Evolutionary conservation across 140 eudicot species (phyloP).

Genomic region (Cichorium intybus): DNA sequence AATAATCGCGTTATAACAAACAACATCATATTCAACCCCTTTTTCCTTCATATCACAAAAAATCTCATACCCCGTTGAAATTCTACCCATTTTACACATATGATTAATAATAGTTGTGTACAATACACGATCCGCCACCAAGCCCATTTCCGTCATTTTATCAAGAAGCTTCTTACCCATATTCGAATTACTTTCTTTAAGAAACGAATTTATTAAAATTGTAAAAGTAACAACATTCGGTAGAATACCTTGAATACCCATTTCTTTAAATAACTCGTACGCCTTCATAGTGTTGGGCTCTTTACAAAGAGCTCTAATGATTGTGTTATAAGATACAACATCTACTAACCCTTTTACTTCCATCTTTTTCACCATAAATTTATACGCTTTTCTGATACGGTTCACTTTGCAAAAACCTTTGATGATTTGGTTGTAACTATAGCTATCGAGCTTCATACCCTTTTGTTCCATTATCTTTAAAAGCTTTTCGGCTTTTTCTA

Average conservation of each 20-base stretch:
- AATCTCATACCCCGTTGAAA: slow-evolving; percentile 44
- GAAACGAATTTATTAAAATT: slow-evolving; percentile 72
- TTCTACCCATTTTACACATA: slow-evolving; percentile 62
- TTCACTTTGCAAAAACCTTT: slow-evolving; percentile 84
- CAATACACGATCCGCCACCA: slow-evolving; percentile 66
- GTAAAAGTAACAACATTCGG: slow-evolving; percentile 87
- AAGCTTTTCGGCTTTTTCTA: slow-evolving; percentile 76
- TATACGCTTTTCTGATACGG: slow-evolving; percentile 67
- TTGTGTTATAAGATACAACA: slow-evolving; percentile 88
- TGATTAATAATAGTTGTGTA: slow-evolving; percentile 73
- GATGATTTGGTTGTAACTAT: slow-evolving; percentile 80
- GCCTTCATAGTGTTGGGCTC: slow-evolving; percentile 41
- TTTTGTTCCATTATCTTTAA: slow-evolving; percentile 54
- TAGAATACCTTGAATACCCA: slow-evolving; percentile 56
- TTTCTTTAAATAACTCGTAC: slow-evolving; percentile 59
- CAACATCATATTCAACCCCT: slow-evolving; percentile 68
- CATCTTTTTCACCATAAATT: slow-evolving; percentile 62
- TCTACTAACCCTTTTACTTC: slow-evolving; percentile 66
- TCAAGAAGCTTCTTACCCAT: slow-evolving; percentile 60
- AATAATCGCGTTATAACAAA: slow-evolving; percentile 77
- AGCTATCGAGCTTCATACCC: slow-evolving; percentile 66
- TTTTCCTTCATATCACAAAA: slow-evolving; percentile 71
- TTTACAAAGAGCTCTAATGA: slow-evolving; percentile 65
- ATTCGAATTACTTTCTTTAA: slow-evolving; percentile 51
- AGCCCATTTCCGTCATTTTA: slow-evolving; percentile 73